Conservation (phyloP, 352 stramenopile genomes). For the Paralagenidium karlingii region DNA sequence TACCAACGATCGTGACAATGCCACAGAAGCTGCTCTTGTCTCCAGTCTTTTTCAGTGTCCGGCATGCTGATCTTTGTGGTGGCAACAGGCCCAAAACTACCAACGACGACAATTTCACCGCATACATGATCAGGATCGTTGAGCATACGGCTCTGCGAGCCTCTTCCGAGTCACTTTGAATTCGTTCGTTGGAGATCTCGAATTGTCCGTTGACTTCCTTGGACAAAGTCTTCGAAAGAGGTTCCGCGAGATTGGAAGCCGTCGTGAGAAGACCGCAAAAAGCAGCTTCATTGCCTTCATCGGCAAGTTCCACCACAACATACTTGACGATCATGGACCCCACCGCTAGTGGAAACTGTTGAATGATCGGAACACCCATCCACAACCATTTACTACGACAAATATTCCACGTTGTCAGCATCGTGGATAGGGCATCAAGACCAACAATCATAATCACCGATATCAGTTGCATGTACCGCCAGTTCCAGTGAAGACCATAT, state of each 20-base stretch:
- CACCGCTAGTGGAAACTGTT: constrained; percentile 48
- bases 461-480: constrained; percentile 19
- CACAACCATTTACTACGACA: constrained; percentile 56
- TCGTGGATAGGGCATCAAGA: constrained; percentile 17
- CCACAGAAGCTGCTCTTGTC: too few relatives aligned
- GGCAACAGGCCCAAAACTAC: constrained; percentile 41
- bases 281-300: constrained; percentile 61
- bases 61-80: constrained; percentile 23
- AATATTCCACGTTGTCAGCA: constrained; percentile 45
- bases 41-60: too few relatives aligned
- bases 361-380: constrained; percentile 25
- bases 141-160: constrained; percentile 45
- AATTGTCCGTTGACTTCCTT: constrained; percentile 48
- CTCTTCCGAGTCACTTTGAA: constrained; percentile 24
- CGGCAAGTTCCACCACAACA: constrained; percentile 67
- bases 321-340: constrained; percentile 60
- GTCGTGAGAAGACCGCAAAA: constrained; percentile 72
- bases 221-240: constrained; percentile 34
- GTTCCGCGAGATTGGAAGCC: constrained; percentile 59
- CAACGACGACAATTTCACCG: constrained; percentile 27
- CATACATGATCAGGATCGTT: constrained; percentile 43
- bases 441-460: constrained; percentile 23
- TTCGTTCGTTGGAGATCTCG: constrained; percentile 41
- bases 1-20: too few relatives aligned
- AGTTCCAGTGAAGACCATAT: constrained; percentile 22